A percentile compares a stretch with the other conserved stretches of the same genome.
Evolutionary conservation across 345 rosid species (phyloP).

Genomic region (Odontarrhena argentea): DNA sequence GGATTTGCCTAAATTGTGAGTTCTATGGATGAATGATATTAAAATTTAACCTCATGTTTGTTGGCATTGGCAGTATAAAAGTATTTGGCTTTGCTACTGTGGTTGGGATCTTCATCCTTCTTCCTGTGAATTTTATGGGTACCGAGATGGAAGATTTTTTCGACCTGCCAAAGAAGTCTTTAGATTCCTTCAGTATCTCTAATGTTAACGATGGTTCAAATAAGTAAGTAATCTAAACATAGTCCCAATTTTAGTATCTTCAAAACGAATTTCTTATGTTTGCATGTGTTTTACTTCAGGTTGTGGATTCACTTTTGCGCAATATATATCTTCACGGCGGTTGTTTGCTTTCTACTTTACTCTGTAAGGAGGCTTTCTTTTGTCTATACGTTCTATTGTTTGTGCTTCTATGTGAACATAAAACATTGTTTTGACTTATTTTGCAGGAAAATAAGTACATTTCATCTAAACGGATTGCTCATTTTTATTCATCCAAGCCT

Average conservation of each 20-base stretch:
- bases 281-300: conserved; percentile 57
- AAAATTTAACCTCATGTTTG: background rate
- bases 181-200: conserved; percentile 82
- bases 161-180: conserved; percentile 63
- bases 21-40: conserved; percentile 18
- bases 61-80: conserved; percentile 65
- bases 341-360: conserved; percentile 89
- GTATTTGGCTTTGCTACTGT: conserved; percentile 67
- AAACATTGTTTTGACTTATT: conserved; percentile 3
- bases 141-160: conserved; percentile 65
- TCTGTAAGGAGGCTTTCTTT: conserved; percentile 54
- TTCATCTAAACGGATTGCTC: conserved; percentile 60
- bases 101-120: conserved; percentile 73
- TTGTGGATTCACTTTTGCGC: conserved; percentile 94
- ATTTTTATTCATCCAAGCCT: conserved; percentile 73
- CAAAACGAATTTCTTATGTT: conserved; percentile 5
- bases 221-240: conserved; percentile 45
- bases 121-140: conserved; percentile 83
- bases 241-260: background rate
- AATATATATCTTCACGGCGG: conserved; percentile 75
- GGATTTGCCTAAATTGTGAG: background rate
- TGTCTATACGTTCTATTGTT: conserved; percentile 16
- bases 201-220: conserved; percentile 84
- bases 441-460: conserved; percentile 74
- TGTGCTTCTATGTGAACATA: conserved; percentile 5